Percentiles rank a stretch among this genome's conserved stretches.
phyloP scores from a whole-genome alignment of 2,329 filamentous ascomycete species.

The Metarhizium guizhouense region DNA sequence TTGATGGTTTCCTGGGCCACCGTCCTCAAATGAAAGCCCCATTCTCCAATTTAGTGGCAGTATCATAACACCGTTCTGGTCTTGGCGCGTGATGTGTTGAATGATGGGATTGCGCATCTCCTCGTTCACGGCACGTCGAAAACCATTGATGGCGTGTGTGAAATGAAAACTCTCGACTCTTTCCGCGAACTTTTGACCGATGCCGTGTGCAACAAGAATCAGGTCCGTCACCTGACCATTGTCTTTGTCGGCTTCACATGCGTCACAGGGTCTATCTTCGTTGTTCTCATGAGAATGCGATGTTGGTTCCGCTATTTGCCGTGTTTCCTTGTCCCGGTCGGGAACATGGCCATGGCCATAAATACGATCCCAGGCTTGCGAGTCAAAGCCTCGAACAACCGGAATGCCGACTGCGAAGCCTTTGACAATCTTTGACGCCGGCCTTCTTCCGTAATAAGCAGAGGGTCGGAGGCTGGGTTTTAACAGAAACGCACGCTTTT shows the following conservation, averaged over 20 bases:
- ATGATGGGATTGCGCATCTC: conserved; percentile 69
- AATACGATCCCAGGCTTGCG: conserved; percentile 63
- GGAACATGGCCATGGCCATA: conserved; percentile 31
- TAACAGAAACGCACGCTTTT: conserved; percentile 68
- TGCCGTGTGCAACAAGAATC: conserved; percentile 86
- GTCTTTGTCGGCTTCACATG: conserved; percentile 55
- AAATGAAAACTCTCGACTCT: conserved; percentile 95
- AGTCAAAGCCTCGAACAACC: conserved; percentile 84
- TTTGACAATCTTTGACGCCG: conserved; percentile 76
- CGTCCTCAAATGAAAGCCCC: conserved; percentile 78
- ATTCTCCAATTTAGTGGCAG: conserved; percentile 92
- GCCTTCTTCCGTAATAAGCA: conserved; percentile 71
- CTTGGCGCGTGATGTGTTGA: conserved; percentile 63
- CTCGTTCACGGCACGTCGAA: conserved; percentile 76
- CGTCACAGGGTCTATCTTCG: conserved; percentile 32
- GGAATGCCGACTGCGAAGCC: conserved; percentile 74
- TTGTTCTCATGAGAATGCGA: conserved; percentile 17
- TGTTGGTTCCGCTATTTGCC: background rate
- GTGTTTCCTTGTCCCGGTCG: background rate
- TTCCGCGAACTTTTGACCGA: conserved; percentile 93
- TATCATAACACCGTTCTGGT: conserved; percentile 87
- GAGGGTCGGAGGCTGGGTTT: conserved; percentile 82
- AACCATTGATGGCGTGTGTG: conserved; percentile 88
- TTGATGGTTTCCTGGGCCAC: conserved; percentile 49
- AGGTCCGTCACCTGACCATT: conserved; percentile 73